Conservation (phyloP, 352 stramenopile genomes). For the Phytopythium litorale region DNA sequence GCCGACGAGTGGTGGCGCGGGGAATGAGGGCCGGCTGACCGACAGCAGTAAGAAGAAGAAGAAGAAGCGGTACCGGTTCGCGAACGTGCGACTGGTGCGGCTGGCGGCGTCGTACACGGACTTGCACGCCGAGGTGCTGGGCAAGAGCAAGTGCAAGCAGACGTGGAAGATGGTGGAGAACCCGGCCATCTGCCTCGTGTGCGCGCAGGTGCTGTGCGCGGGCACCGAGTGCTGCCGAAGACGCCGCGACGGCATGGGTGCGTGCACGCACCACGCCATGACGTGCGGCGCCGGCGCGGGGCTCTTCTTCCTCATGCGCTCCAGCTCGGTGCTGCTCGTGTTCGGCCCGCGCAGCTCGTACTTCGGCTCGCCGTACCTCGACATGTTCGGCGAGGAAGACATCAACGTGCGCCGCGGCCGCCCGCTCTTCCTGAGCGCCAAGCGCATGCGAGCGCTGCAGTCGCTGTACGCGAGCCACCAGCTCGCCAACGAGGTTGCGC, state of each 20-base stretch:
- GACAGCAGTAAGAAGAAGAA: background rate
- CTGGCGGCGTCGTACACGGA: slow-evolving; percentile 75
- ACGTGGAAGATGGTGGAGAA: slow-evolving; percentile 74
- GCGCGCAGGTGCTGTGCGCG: slow-evolving; percentile 71
- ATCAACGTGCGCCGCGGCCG: slow-evolving; percentile 76
- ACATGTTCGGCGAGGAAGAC: slow-evolving; percentile 89
- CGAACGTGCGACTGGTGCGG: slow-evolving; percentile 57
- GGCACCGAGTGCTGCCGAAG: slow-evolving; percentile 79
- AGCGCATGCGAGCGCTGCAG: slow-evolving; percentile 69
- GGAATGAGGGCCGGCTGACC: background rate
- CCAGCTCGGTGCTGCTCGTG: slow-evolving; percentile 71
- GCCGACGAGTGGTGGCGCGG: slow-evolving; percentile 6
- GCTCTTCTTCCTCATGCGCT: slow-evolving; percentile 81
- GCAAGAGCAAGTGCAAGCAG: slow-evolving; percentile 68
- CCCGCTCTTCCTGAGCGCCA: slow-evolving; percentile 68
- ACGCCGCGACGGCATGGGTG: slow-evolving; percentile 60
- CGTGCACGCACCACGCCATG: slow-evolving; percentile 72
- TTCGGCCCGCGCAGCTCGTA: slow-evolving; percentile 75
- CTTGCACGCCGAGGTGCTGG: slow-evolving; percentile 65
- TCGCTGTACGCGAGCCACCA: slow-evolving; percentile 76
- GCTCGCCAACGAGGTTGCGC: slow-evolving; percentile 74
- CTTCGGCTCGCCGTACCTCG: slow-evolving; percentile 82
- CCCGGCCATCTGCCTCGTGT: slow-evolving; percentile 76
- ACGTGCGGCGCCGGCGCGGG: slow-evolving; percentile 68
- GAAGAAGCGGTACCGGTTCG: slow-evolving; percentile 26